Conservation (phyloP, 2,329 filamentous ascomycete species). For the Colletotrichum liriopes region DNA sequence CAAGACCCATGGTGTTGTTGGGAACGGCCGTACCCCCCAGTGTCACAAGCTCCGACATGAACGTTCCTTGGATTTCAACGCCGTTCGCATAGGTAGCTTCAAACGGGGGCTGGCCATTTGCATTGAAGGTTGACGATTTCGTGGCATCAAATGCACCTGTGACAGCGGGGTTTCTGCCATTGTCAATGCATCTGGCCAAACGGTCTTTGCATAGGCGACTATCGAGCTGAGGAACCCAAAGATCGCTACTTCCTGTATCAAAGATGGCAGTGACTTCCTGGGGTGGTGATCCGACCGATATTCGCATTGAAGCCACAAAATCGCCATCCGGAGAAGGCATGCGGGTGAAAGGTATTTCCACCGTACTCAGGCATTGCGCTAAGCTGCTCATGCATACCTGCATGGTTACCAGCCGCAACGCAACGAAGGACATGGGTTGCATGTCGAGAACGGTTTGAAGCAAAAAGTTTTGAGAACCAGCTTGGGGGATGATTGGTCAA, state of each 20-base stretch:
- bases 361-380: not conserved
- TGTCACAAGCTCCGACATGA: too few relatives aligned
- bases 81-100: too few relatives aligned
- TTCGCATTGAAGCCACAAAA: not conserved
- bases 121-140: too few relatives aligned
- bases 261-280: slow-evolving; percentile 22
- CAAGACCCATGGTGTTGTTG: too few relatives aligned
- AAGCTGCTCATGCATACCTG: not conserved
- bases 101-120: too few relatives aligned
- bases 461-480: not conserved
- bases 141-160: too few relatives aligned
- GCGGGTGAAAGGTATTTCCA: not conserved
- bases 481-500: too few relatives aligned
- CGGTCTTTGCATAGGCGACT: slow-evolving; percentile 22
- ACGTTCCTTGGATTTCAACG: too few relatives aligned
- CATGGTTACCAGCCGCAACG: not conserved
- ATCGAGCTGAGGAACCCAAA: slow-evolving; percentile 18
- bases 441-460: not conserved
- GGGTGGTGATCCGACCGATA: not conserved
- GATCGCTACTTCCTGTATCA: slow-evolving; percentile 31
- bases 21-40: too few relatives aligned
- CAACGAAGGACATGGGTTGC: not conserved
- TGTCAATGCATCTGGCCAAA: not conserved
- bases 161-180: not conserved
- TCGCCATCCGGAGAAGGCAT: not conserved